phyloP scores from a whole-genome alignment of 495 filamentous ascomycete genomes.

The Podospora pseudopauciseta region DNA sequence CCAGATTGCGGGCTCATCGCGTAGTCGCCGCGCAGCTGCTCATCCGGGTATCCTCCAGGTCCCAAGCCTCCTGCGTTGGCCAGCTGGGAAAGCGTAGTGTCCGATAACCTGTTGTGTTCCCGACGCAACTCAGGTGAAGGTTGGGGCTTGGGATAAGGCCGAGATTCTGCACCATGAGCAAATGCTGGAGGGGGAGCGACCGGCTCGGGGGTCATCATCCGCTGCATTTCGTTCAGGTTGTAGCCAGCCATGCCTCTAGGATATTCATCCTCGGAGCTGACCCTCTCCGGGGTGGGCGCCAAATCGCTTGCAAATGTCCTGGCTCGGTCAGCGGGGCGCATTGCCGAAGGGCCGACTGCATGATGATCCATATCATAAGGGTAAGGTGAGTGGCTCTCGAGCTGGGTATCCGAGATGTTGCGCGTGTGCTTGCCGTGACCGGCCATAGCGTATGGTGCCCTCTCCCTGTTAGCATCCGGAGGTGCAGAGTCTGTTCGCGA shows the following conservation, averaged over 20 bases:
- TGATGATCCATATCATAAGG: constrained; percentile 20
- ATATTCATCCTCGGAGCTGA: constrained; percentile 57
- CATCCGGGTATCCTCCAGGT: constrained; percentile 24
- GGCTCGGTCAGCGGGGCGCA: constrained; percentile 30
- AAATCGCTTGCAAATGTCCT: constrained; percentile 38
- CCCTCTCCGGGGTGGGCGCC: constrained; percentile 49
- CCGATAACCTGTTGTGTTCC: constrained; percentile 76
- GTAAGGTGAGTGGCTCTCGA: constrained; percentile 12
- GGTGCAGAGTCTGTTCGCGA: constrained; percentile 45
- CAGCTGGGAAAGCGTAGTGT: constrained; percentile 73
- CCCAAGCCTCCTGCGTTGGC: constrained; percentile 57
- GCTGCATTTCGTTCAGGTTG: constrained; percentile 51
- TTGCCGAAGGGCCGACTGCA: constrained; percentile 20
- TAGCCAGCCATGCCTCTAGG: constrained; percentile 29
- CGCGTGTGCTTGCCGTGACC: constrained; percentile 34
- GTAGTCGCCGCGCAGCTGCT: constrained; percentile 30
- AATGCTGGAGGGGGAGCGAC: constrained; percentile 75
- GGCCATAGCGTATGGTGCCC: constrained; percentile 48
- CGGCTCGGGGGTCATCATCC: constrained; percentile 62
- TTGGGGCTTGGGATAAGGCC: constrained; percentile 64
- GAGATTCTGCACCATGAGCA: constrained; percentile 44
- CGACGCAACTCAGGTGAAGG: constrained; percentile 70
- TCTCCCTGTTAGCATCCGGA: constrained; percentile 34
- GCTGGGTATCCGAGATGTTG: constrained; percentile 38
- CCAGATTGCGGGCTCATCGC: constrained; percentile 21